These are phyloP conservation scores for Cokeromyces recurvatus DNA, from an alignment of 371 early-diverging fungal genomes.

Conservation along the genomic window DNA sequence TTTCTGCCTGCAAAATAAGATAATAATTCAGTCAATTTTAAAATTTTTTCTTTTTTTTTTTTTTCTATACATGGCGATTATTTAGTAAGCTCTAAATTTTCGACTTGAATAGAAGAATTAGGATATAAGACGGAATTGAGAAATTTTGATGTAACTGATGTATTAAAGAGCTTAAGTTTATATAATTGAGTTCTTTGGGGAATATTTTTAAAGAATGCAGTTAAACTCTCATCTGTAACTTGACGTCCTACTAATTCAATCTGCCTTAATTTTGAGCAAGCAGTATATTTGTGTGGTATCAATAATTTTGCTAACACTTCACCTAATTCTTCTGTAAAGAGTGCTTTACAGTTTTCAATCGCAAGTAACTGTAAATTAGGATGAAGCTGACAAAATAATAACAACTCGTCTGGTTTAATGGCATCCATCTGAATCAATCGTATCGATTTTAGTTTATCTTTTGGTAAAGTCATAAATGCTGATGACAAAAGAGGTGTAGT, in stretches of 20 bases:
- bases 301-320: neutral
- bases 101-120: no score
- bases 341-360: constrained; percentile 2
- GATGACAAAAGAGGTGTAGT: constrained; percentile 8
- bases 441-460: neutral
- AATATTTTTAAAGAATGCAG: neutral
- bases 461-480: constrained; percentile 6
- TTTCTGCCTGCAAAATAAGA: no score
- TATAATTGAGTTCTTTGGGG: neutral
- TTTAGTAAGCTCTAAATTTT: no score
- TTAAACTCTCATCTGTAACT: constrained; percentile 1
- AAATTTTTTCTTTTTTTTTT: no score
- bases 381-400: constrained; percentile 3
- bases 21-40: no score
- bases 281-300: neutral
- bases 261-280: neutral
- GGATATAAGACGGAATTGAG: no score
- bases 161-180: neutral
- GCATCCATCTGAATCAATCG: constrained; percentile 9
- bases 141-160: constrained; percentile 3
- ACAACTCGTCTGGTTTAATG: constrained; percentile 1
- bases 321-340: neutral
- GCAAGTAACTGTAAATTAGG: neutral
- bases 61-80: no score
- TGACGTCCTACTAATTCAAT: constrained; percentile 4